phyloP scores from a whole-genome alignment of 441 rosid species.

The Flueggea neowawraea region DNA sequence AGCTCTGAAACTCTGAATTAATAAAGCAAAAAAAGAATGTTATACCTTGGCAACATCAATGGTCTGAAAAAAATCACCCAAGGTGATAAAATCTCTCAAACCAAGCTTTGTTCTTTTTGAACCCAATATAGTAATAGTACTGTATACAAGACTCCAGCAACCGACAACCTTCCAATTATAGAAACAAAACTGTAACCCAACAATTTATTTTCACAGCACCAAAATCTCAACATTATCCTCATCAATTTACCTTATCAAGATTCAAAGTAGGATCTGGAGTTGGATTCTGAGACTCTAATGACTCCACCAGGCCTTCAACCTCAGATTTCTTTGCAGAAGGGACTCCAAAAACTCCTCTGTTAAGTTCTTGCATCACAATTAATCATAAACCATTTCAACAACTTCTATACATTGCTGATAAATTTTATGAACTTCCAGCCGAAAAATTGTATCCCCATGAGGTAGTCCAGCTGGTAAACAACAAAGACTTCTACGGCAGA shows the following conservation, averaged over 20 bases:
- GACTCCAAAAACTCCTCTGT: slow-evolving; percentile 83
- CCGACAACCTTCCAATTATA: slow-evolving; percentile 53
- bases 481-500: too few species aligned
- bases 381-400: background rate
- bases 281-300: slow-evolving; percentile 74
- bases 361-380: slow-evolving; percentile 36
- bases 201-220: too few species aligned
- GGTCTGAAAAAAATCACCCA: slow-evolving; percentile 69
- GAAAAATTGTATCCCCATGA: too few species aligned
- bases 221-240: too few species aligned
- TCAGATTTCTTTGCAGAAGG: slow-evolving; percentile 58
- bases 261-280: slow-evolving; percentile 61
- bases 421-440: too few species aligned
- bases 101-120: slow-evolving; percentile 83
- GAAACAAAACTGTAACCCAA: slow-evolving; percentile 10
- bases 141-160: slow-evolving; percentile 77
- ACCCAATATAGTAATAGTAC: slow-evolving; percentile 72
- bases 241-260: slow-evolving; percentile 46
- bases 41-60: slow-evolving; percentile 69
- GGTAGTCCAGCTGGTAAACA: too few species aligned
- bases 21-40: background rate
- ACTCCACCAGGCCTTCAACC: slow-evolving; percentile 54
- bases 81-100: slow-evolving; percentile 71
- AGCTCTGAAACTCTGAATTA: background rate
- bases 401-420: too few species aligned